phyloP scores from a whole-genome alignment of 2,329 filamentous ascomycete genomes.

The Cytospora piceicola region DNA sequence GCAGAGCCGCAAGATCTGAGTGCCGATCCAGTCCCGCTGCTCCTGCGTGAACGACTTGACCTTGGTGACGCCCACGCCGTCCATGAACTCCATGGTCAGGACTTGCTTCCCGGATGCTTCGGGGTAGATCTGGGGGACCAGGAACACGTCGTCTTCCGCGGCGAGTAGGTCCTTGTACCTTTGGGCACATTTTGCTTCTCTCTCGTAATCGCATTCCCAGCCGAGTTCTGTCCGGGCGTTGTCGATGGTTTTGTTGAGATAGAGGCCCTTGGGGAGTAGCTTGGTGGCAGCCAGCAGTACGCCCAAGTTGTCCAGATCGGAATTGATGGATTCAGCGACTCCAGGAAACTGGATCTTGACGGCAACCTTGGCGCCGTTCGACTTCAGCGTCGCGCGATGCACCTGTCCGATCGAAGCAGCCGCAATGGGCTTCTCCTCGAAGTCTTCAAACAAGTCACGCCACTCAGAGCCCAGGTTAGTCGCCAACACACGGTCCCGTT shows the following conservation, averaged over 20 bases:
- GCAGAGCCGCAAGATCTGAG: conserved; percentile 88
- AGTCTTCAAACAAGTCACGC: conserved; percentile 80
- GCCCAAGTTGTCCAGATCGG: conserved; percentile 90
- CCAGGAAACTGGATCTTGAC: conserved; percentile 98
- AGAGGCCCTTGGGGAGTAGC: conserved; percentile 87
- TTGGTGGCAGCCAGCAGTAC: conserved; percentile 89
- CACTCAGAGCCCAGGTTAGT: conserved; percentile 82
- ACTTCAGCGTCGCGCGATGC: conserved; percentile 79
- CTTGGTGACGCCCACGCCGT: conserved; percentile 83
- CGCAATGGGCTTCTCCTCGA: conserved; percentile 90
- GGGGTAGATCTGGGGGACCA: conserved; percentile 75
- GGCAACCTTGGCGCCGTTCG: conserved; percentile 76
- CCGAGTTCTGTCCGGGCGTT: conserved; percentile 90
- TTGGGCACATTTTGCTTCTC: conserved; percentile 80
- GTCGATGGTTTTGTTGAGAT: conserved; percentile 94
- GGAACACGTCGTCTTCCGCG: conserved; percentile 74
- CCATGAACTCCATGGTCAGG: conserved; percentile 90
- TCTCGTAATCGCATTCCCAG: conserved; percentile 95
- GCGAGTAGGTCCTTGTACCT: conserved; percentile 78
- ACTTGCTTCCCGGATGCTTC: conserved; percentile 86
- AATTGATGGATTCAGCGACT: conserved; percentile 93
- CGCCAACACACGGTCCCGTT: conserved; percentile 81
- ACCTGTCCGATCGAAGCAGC: conserved; percentile 98
- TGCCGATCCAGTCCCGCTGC: conserved; percentile 95
- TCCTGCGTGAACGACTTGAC: conserved; percentile 74